Evolutionary conservation across 768 basidiomycete species (phyloP), one percentile per base, ranked within the genome.

Genomic region (Lentinula edodes): DNA sequence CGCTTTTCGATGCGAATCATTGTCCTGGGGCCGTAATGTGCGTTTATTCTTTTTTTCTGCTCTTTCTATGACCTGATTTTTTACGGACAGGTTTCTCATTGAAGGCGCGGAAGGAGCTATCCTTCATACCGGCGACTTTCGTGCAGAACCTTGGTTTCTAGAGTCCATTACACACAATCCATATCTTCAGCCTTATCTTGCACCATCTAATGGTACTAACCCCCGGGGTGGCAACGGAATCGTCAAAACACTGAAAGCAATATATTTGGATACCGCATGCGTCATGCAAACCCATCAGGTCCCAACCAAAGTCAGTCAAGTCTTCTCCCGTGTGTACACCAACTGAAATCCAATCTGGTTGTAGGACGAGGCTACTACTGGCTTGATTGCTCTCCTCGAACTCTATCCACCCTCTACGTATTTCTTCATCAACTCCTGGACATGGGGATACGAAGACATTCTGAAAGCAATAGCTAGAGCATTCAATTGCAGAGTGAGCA

Each of bases 1-100:
- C 93, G 0, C 79, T 90, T 9, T 72, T 97, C 7, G 91, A 95
- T 67, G 95, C 95, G 0, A 97, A 97, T 68, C 95, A 98, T 71
- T 97, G 95, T 70, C 95, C 93, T 10, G 95, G 95, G 0, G 89
- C 94, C 0, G 88, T 93, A 45, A 96, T 98, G 95, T 94, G 67
- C 32, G 86, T 74, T 34, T 4, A n/a, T 6, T 46, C 18, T 18
- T 8, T 23, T 45, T 10, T 35, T 7, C n/a, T 39, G 0, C 6
- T 32, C 6, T 38, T 20, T 28, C 43, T 46, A 48, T 20, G 16
- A 36, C 51, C 20, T 2, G 58, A 50, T 34, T 53, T 15, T 32
- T 10, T 20, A 41, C 13, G 9, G 18, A 62, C n/a, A 96, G 94
- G 90, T 96, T 90, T 68, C 80, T 95, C 16, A 83, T 96, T 48